phyloP scores from a whole-genome alignment of 1,139 yeast genomes.

The Eremothecium sinecaudum region DNA sequence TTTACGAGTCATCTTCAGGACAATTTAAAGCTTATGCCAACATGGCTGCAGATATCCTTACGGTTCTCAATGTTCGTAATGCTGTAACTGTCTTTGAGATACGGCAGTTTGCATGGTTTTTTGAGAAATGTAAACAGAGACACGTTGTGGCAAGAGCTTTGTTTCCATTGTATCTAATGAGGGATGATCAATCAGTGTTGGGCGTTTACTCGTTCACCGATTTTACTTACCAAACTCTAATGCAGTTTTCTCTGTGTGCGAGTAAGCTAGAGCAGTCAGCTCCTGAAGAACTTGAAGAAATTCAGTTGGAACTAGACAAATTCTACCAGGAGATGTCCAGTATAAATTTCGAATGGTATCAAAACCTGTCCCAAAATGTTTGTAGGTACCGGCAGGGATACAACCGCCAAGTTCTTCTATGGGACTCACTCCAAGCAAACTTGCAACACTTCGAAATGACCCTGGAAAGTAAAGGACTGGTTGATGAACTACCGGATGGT shows the following conservation, averaged over 20 bases:
- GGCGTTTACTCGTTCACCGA: conserved; percentile 31
- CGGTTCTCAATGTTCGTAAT: conserved; percentile 33
- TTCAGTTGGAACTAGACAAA: conserved; percentile 15
- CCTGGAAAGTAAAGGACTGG: conserved; percentile 28
- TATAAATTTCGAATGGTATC: conserved; percentile 47
- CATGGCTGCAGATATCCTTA: conserved; percentile 29
- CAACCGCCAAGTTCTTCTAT: conserved; percentile 45
- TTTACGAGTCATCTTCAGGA: conserved; percentile 29
- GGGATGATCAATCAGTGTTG: conserved; percentile 50
- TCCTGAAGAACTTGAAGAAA: conserved; percentile 11
- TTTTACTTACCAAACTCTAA: conserved; percentile 28
- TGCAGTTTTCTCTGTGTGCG: conserved; percentile 31
- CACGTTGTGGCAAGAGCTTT: conserved; percentile 54
- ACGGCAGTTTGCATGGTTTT: conserved; percentile 27
- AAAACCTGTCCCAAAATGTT: conserved; percentile 59
- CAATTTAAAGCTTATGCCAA: conserved; percentile 21
- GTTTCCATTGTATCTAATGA: conserved; percentile 48
- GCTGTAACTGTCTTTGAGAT: conserved; percentile 31
- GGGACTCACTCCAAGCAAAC: conserved; percentile 76
- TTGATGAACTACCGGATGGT: conserved; percentile 16
- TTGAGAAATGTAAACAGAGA: conserved; percentile 29
- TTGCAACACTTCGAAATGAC: conserved; percentile 46
- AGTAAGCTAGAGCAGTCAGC: conserved; percentile 10
- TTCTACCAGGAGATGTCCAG: conserved; percentile 22
- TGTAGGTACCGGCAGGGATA: conserved; percentile 74